Evolutionary conservation across 208 protist genomes (phyloP).

Genomic region (Polymyxa betae): DNA sequence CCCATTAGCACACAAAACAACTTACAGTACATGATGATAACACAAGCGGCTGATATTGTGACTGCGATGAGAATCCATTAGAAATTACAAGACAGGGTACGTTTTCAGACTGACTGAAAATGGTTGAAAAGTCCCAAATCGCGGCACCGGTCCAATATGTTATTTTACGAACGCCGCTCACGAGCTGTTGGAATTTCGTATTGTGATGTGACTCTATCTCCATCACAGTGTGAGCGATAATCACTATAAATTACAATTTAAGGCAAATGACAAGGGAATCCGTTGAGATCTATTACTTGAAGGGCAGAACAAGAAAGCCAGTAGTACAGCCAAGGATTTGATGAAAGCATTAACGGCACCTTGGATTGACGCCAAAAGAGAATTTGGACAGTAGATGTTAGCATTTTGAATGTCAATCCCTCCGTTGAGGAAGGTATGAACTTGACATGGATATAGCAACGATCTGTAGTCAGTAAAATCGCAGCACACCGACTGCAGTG

Average conservation of each 20-base stretch:
- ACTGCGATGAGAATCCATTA: neutral
- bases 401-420: neutral
- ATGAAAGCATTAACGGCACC: constrained; percentile 61
- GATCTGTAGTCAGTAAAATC: constrained; percentile 8
- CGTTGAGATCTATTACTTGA: neutral
- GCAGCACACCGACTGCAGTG: neutral
- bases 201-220: constrained; percentile 59
- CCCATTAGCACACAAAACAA: neutral
- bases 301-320: constrained; percentile 57
- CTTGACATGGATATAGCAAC: neutral
- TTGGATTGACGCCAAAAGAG: neutral
- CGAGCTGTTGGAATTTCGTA: constrained; percentile 70
- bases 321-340: constrained; percentile 55
- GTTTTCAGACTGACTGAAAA: neutral
- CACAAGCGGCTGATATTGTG: neutral
- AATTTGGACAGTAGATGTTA: constrained; percentile 13
- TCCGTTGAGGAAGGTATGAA: neutral
- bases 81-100: neutral
- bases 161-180: constrained; percentile 61
- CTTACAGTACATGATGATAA: constrained; percentile 6
- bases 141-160: constrained; percentile 63
- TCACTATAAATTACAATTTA: neutral
- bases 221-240: constrained; percentile 58
- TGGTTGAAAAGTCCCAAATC: constrained; percentile 50
- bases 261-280: neutral